Conservation (phyloP, 495 filamentous ascomycete species). For the Cercophora samala region DNA sequence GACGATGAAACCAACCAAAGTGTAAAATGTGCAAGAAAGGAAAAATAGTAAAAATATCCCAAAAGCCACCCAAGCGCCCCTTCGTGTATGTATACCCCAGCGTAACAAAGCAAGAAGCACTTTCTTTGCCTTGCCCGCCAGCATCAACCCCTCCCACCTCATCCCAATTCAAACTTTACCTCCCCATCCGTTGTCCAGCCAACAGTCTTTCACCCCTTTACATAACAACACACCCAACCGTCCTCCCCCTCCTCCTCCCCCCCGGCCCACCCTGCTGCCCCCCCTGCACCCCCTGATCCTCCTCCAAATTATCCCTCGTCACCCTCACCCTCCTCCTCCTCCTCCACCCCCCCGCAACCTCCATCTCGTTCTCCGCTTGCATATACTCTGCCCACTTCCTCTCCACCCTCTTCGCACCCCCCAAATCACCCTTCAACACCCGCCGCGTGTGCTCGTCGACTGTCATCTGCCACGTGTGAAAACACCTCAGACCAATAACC, state of each 20-base stretch:
- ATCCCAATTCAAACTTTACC: too few species aligned
- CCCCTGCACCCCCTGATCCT: background rate
- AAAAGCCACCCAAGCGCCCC: too few species aligned
- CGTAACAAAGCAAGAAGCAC: too few species aligned
- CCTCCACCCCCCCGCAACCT: constrained; percentile 61
- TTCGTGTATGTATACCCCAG: too few species aligned
- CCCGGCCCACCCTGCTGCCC: background rate
- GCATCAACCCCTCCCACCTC: too few species aligned
- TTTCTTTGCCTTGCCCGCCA: too few species aligned
- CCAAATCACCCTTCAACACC: constrained; percentile 70
- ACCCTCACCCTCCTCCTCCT: constrained; percentile 42
- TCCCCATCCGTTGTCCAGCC: too few species aligned
- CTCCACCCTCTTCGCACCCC: constrained; percentile 69
- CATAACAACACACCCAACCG: constrained; percentile 56
- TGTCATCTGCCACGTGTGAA: constrained; percentile 91
- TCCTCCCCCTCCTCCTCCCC: constrained; percentile 48
- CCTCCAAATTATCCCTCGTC: background rate
- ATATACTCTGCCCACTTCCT: constrained; percentile 93
- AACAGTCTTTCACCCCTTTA: too few species aligned
- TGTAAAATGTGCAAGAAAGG: too few species aligned
- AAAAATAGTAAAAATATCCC: too few species aligned
- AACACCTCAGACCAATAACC: constrained; percentile 84
- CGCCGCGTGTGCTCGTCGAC: constrained; percentile 88
- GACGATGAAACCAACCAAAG: too few species aligned
- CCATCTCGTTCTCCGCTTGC: constrained; percentile 84